Base-by-base conservation (phyloP, 139 green algal species). In the Coelastrella sp. region DNA sequence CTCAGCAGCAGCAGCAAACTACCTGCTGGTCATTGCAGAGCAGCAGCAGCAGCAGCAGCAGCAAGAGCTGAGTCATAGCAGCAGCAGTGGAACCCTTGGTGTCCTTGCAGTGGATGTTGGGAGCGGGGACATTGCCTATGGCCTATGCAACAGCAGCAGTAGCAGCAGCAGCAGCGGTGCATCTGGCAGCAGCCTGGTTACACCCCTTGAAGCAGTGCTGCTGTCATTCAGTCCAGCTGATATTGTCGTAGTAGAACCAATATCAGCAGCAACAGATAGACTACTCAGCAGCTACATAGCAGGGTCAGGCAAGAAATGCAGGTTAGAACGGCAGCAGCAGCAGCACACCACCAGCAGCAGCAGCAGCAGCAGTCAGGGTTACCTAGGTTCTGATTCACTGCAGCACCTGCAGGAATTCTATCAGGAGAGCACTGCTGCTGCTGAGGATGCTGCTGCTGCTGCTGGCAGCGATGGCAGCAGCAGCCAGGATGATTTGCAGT, bases 81-180 rank as follows among this genome's bases (percentile, higher is more conserved):
- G 62, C 67, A 43, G 60, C 85, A 38, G 62, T 69, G 25, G 72
- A 32, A 23, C 53, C 17, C 38, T 96, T 34, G 94, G 90, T 11
- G 41, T 98, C 11, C 86, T 97, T 25, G 94, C 94, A 2, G 85
- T 98, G 43, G 96, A 98, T 74, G 89, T 87, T 32, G 88, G 85
- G 59, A 96, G 92, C 4, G 96, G 93, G 1, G 90, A 94, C 57
- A 91, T 97, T 34, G 85, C 93, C 40, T 91, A 92, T 8, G 80
- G 72, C 1, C 40, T 93, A 71, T 94, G 95, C 83, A 88, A 53
- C 51, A 81, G 48, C 63, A 40, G 71, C 88, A 88, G 84, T 68
- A 86, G 93, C 79, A n/a, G 62, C 50, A 48, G 76, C 88, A 88
- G 85, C 66, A 83, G 94, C 84, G 15, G 67, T 37, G 35, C 73